These are phyloP conservation scores for Hortaea sp. DNA, from an alignment of 2,329 filamentous ascomycete genomes.

Conservation along the genomic window DNA sequence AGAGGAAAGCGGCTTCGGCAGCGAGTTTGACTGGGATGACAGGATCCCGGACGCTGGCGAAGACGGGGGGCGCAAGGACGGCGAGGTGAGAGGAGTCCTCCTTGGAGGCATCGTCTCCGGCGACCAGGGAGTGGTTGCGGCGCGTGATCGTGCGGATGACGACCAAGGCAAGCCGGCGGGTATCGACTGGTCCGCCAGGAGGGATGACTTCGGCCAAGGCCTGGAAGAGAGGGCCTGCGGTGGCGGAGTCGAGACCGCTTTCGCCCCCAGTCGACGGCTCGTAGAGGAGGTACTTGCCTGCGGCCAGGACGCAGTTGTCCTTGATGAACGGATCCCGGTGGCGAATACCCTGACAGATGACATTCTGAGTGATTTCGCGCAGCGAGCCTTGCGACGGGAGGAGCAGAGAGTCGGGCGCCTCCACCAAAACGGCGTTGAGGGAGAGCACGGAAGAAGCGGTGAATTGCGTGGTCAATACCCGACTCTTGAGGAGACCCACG, in stretches of 20 bases:
- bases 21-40: conserved; percentile 94
- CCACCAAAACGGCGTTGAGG: conserved; percentile 78
- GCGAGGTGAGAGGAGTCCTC: conserved; percentile 55
- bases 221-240: conserved; percentile 69
- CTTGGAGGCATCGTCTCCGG: conserved; percentile 21
- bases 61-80: conserved; percentile 72
- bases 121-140: conserved; percentile 66
- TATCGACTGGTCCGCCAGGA: conserved; percentile 70
- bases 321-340: conserved; percentile 58
- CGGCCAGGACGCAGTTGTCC: conserved; percentile 79
- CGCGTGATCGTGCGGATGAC: conserved; percentile 78
- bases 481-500: conserved; percentile 51
- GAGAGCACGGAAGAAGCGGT: conserved; percentile 72
- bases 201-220: conserved; percentile 64
- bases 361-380: conserved; percentile 62
- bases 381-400: conserved; percentile 41
- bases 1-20: conserved; percentile 86
- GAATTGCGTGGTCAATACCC: conserved; percentile 68
- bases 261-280: conserved; percentile 30
- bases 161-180: conserved; percentile 75
- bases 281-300: conserved; percentile 78
- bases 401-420: conserved; percentile 62
- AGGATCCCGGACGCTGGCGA: conserved; percentile 78
- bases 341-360: conserved; percentile 69
- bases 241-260: conserved; percentile 61